A percentile compares a stretch with the other conserved stretches of the same genome.
Evolutionary conservation across 192 early-diverging fungal genomes (phyloP).

Genomic region (Coemansia reversa): DNA sequence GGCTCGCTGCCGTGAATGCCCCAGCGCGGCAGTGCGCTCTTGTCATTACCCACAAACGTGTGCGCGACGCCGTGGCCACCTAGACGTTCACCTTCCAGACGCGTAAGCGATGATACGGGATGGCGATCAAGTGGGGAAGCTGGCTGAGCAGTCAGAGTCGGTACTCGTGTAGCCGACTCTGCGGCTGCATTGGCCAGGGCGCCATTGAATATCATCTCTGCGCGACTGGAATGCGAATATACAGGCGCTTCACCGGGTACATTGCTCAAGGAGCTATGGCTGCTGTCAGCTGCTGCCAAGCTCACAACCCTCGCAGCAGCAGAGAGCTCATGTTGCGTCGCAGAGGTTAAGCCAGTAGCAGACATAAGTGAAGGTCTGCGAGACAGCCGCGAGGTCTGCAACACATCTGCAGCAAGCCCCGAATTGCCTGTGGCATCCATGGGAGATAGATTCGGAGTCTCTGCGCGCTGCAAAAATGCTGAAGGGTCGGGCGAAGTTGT

Average conservation of each 20-base stretch:
- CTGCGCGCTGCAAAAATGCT: constrained; percentile 3
- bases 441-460: constrained; percentile 7
- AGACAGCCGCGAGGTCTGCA: no score
- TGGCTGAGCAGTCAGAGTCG: constrained; percentile 16
- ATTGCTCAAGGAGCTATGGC: not conserved
- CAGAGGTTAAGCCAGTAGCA: no score
- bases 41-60: constrained; percentile 3
- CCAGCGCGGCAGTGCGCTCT: not conserved
- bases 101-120: constrained; percentile 31
- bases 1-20: constrained; percentile 9
- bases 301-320: no score
- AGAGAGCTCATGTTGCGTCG: no score
- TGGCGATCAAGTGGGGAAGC: constrained; percentile 32
- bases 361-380: no score
- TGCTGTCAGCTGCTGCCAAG: no score
- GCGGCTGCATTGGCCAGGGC: constrained; percentile 11
- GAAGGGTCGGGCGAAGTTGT: constrained; percentile 39
- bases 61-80: not conserved
- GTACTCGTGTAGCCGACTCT: constrained; percentile 11
- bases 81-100: constrained; percentile 21
- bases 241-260: not conserved
- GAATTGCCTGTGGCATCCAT: not conserved
- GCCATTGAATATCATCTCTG: constrained; percentile 18
- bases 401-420: not conserved
- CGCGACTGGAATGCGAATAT: constrained; percentile 6